Evolutionary conservation across 2,329 filamentous ascomycete genomes (phyloP).

Genomic region (Raffaelea albimanens): DNA sequence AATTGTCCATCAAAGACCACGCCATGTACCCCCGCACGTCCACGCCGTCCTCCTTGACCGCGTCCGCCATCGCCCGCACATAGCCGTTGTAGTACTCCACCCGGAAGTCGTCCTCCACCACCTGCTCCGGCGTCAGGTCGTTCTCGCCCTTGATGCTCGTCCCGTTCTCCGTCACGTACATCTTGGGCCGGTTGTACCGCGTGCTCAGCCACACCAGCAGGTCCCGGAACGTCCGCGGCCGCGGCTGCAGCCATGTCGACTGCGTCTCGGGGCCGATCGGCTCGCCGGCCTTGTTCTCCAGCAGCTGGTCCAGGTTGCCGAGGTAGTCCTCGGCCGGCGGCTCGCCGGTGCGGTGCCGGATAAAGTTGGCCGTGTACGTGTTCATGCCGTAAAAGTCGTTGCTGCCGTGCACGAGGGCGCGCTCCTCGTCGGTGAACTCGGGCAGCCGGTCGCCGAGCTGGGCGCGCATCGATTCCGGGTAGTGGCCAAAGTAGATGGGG

Average conservation of each 20-base stretch:
- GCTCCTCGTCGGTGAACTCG: constrained; percentile 62
- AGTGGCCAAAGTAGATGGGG: constrained; percentile 75
- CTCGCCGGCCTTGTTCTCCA: constrained; percentile 62
- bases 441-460: constrained; percentile 74
- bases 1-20: constrained; percentile 86
- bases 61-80: constrained; percentile 65
- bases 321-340: constrained; percentile 53
- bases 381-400: constrained; percentile 96
- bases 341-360: constrained; percentile 56
- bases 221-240: constrained; percentile 66
- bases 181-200: constrained; percentile 65
- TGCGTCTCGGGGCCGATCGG: constrained; percentile 76
- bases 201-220: constrained; percentile 69
- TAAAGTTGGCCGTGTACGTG: constrained; percentile 84
- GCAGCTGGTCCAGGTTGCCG: constrained; percentile 66
- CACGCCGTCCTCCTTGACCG: constrained; percentile 62
- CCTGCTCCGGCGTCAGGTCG: constrained; percentile 57
- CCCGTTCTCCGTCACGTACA: constrained; percentile 85
- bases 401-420: constrained; percentile 66
- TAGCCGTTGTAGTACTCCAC: constrained; percentile 72
- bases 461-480: constrained; percentile 73
- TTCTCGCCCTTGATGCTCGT: constrained; percentile 79
- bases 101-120: constrained; percentile 75
- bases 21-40: constrained; percentile 73
- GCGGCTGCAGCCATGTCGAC: constrained; percentile 70